Evolutionary conservation across 139 green algal genomes (phyloP), one percentile per base, ranked within the genome.

Genomic region (Astrephomene gubernaculifera): DNA sequence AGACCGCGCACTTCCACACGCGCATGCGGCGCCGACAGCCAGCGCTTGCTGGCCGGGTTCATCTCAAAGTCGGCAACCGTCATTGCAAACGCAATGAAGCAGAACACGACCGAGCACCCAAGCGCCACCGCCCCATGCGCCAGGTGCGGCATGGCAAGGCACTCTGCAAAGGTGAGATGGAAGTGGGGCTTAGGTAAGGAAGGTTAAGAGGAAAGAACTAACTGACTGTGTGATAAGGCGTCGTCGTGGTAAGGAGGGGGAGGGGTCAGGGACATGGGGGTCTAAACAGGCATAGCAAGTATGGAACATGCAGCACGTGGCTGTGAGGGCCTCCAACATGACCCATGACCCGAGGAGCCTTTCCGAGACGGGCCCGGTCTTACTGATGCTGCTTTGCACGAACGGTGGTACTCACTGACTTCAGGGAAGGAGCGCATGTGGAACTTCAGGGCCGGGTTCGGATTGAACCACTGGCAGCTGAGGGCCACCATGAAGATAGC

Each of bases 71-170:
- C 89, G 1, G 85, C 89, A 0, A 91, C 72, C 0, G 91, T 81
- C 41, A 92, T 79, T 8, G 88, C 69, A 24, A 86, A 85, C 9
- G 79, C 82, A 6, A 91, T 82, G 57, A 74, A 63, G 41, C 88
- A 87, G 57, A 86, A 86, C 3, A 91, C 35, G 0, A 87, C 6
- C 0, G 71, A 72, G 35, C 76, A 68, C 14, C 76, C 49, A 6
- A 83, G 38, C 0, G 89, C 78, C 4, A 94, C 71, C 4, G 69
- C 72, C 1, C 89, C n/a, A 33, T 85, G 63, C 2, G 63, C 53
- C n/a, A 90, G 45, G 73, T 94, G 89, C 10, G 91, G 91, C 84
- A 90, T 87, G 1, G n/a, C 12, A 63, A 85, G 61, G 80, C 91
- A 94, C 24, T 85, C 79, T 90, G 86, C 19, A 25, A 21, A 9